Base-by-base conservation (phyloP, 345 rosid species). In the Bruguiera gymnorhiza region DNA sequence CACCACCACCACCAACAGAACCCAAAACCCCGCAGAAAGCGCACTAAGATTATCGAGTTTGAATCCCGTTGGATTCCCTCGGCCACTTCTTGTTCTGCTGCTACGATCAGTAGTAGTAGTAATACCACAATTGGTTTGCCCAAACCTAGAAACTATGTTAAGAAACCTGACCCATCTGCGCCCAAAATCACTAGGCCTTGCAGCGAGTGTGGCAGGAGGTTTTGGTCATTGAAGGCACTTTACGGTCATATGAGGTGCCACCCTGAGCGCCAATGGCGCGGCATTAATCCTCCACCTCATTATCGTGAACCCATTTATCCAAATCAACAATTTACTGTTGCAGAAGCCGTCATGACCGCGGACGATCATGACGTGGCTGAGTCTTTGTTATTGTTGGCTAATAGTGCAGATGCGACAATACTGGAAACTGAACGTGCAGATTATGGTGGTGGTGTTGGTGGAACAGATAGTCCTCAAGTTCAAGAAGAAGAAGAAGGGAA, bases 221-320 rank as follows among this genome's bases (percentile, higher is more conserved):
- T 96, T 69, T 87, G 91, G 91, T 96, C 99, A 1, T 79, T 82
- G 96, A 56, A 97, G 84, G 73, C 72, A 8, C 75, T 55, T 31
- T 91, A 82, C 63, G 95, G 97, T n/a, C 97, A 91, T 81, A 91
- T 91, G 95, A 82, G 91, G 79, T 82, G 86, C 67, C 97, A 91
- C 56, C 97, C 95, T 20, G 91, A 86, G 39, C 77, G 92, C 21
- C 76, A 70, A 55, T 87, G 89, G 88, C 84, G 87, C 67, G 92
- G 95, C 9, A 69, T 82, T 63, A 71, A 75, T 39, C 92, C 88
- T 6, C 88, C 90, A 0, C 81, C 85, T 2, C 66, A 66, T 7
- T 19, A 32, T 52, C 61, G 54, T 1, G 56, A 64, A 37, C 67
- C 73, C 11, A 13, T 36, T 63, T 51, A 72, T 1, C 79, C 77